A percentile compares a stretch with the other conserved stretches of the same genome.
These are phyloP conservation scores for Populus hybrid DNA, from an alignment of 441 rosid species.

Conservation along the genomic window DNA sequence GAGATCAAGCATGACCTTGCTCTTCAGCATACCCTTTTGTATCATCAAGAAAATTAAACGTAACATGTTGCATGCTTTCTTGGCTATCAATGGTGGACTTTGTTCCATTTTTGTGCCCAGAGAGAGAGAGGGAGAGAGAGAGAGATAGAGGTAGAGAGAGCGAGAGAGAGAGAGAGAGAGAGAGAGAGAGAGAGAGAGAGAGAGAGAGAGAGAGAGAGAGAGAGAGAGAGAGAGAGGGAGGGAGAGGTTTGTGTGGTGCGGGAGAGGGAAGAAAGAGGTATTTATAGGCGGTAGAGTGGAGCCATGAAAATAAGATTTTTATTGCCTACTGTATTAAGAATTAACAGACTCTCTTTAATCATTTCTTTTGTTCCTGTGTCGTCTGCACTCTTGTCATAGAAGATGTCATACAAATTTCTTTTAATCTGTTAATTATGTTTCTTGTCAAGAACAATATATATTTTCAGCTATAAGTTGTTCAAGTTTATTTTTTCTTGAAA, in stretches of 20 bases:
- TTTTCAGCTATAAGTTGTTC: too few relatives aligned
- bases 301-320: background rate
- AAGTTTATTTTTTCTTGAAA: background rate
- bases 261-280: background rate
- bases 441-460: background rate
- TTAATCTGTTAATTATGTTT: background rate
- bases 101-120: slow-evolving; percentile 31
- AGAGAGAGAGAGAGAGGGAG: background rate
- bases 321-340: background rate
- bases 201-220: too few relatives aligned
- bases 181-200: too few relatives aligned
- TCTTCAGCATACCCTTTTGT: slow-evolving; percentile 53
- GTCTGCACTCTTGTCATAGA: background rate
- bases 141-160: too few relatives aligned
- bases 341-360: slow-evolving; percentile 2
- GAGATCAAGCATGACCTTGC: slow-evolving; percentile 49
- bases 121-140: background rate
- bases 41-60: slow-evolving; percentile 44
- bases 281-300: background rate
- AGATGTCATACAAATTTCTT: background rate
- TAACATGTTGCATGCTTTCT: slow-evolving; percentile 41
- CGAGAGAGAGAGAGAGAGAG: too few relatives aligned
- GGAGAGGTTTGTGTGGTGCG: background rate
- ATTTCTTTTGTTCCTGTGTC: slow-evolving; percentile 9
- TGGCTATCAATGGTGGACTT: slow-evolving; percentile 37